These are phyloP conservation scores for Aeminium ludgeri DNA, from an alignment of 495 filamentous ascomycete species.

Conservation along the genomic window DNA sequence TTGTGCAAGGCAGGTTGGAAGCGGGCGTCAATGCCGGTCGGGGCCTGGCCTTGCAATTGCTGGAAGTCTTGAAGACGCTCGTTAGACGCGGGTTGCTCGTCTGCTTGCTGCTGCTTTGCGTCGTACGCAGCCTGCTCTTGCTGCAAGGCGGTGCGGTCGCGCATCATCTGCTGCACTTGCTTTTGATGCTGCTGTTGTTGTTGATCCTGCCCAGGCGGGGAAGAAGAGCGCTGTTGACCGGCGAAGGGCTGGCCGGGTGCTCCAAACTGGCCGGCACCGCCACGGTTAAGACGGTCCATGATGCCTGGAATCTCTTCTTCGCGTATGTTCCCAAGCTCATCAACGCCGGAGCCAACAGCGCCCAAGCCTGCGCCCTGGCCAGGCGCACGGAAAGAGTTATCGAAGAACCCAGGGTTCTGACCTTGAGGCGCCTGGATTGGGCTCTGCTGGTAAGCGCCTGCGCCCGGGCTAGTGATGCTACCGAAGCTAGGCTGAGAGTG, in stretches of 20 bases:
- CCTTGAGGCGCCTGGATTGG: conserved; percentile 53
- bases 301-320: conserved; percentile 46
- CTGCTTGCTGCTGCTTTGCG: conserved; percentile 22
- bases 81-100: conserved; percentile 36
- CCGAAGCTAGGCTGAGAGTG: conserved; percentile 92
- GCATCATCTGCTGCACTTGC: conserved; percentile 46
- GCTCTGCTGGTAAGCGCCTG: conserved; percentile 50
- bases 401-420: conserved; percentile 54
- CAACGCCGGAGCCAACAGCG: conserved; percentile 36
- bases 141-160: conserved; percentile 41
- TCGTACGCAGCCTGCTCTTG: conserved; percentile 47
- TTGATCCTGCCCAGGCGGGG: conserved; percentile 34
- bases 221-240: conserved; percentile 36
- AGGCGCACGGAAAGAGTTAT: conserved; percentile 37
- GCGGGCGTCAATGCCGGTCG: conserved; percentile 7
- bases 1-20: conserved; percentile 8
- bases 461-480: conserved; percentile 63
- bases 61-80: conserved; percentile 51
- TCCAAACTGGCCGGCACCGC: conserved; percentile 34
- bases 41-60: conserved; percentile 25
- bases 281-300: conserved; percentile 42
- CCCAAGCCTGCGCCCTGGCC: conserved; percentile 29
- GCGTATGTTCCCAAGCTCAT: conserved; percentile 31
- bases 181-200: conserved; percentile 44
- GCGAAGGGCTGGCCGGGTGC: conserved; percentile 30